phyloP scores from a whole-genome alignment of 2,329 filamentous ascomycete species.

The Dactylellina haptotyla region DNA sequence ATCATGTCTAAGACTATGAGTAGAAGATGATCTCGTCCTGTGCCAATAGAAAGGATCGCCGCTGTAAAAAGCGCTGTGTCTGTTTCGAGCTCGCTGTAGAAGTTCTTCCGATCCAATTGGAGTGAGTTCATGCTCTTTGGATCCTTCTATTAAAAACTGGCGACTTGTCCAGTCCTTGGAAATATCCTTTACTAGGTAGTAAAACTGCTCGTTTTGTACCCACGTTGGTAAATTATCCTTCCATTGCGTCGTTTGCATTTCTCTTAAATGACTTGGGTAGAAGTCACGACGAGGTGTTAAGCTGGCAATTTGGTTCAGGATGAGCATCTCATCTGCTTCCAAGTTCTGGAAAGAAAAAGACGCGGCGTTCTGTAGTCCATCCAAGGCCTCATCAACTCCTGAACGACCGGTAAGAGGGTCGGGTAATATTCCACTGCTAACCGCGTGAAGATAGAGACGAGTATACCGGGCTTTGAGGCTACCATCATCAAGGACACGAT shows the following conservation, averaged over 20 bases:
- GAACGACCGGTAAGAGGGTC: slow-evolving; percentile 66
- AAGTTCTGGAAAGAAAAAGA: slow-evolving; percentile 65
- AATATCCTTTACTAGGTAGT: slow-evolving; percentile 60
- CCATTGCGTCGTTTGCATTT: slow-evolving; percentile 67
- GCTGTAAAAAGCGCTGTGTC: slow-evolving; percentile 14
- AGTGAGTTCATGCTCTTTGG: not conserved
- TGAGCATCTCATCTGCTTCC: slow-evolving; percentile 58
- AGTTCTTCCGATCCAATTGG: slow-evolving; percentile 3
- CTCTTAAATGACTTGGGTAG: slow-evolving; percentile 62
- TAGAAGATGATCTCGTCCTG: not conserved
- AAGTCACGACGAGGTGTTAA: slow-evolving; percentile 64
- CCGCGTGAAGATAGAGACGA: slow-evolving; percentile 66
- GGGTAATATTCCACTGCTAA: slow-evolving; percentile 67
- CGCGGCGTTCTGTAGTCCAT: slow-evolving; percentile 65
- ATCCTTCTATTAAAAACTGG: slow-evolving; percentile 5
- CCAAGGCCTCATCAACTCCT: slow-evolving; percentile 68
- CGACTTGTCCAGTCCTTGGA: slow-evolving; percentile 58
- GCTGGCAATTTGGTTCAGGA: slow-evolving; percentile 61
- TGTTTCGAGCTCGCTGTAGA: slow-evolving; percentile 15
- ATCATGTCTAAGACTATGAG: not conserved
- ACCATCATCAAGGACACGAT: slow-evolving; percentile 66
- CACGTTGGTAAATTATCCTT: slow-evolving; percentile 58
- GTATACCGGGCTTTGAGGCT: slow-evolving; percentile 67
- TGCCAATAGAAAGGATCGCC: not conserved
- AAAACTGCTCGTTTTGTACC: slow-evolving; percentile 64